These are phyloP conservation scores for Xylariaceae sp. DNA, from an alignment of 2,329 filamentous ascomycete genomes.

Conservation along the genomic window DNA sequence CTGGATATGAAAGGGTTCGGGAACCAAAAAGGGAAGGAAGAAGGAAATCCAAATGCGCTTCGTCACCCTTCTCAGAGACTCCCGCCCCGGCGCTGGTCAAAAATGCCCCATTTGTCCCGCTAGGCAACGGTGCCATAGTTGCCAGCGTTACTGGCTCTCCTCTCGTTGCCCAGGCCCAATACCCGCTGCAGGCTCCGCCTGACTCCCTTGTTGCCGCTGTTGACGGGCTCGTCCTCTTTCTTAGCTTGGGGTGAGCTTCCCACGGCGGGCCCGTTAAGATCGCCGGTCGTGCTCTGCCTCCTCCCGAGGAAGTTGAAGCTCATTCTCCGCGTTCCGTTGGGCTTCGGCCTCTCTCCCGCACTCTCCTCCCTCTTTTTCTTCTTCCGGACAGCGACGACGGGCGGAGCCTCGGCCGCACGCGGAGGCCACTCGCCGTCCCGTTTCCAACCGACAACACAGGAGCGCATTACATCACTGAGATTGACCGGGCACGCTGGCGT, in stretches of 20 bases:
- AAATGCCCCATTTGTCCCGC: too few species aligned
- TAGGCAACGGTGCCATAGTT: too few species aligned
- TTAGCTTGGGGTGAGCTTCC: constrained; percentile 8
- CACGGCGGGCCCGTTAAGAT: constrained; percentile 6
- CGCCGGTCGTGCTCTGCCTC: constrained; percentile 19
- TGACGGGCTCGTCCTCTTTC: constrained; percentile 9
- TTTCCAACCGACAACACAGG: constrained; percentile 87
- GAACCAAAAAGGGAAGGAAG: too few species aligned
- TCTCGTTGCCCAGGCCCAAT: constrained; percentile 25
- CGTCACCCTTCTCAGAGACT: too few species aligned
- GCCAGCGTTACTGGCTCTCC: constrained; percentile 8
- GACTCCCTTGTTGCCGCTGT: constrained; percentile 19
- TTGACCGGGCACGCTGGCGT: constrained; percentile 87
- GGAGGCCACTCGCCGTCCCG: constrained; percentile 90
- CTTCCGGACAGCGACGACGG: constrained; percentile 30
- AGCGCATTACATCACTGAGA: constrained; percentile 68
- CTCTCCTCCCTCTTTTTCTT: constrained; percentile 31
- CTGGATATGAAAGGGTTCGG: too few species aligned
- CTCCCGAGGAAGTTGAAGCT: constrained; percentile 41
- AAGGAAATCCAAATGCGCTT: constrained; percentile 1
- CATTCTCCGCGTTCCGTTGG: constrained; percentile 32
- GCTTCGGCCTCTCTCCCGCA: constrained; percentile 15
- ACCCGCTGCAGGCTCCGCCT: constrained; percentile 28
- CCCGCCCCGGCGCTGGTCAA: too few species aligned
- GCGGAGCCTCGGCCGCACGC: constrained; percentile 38